Evolutionary conservation across 352 stramenopile genomes (phyloP), one percentile per base, ranked within the genome.

Genomic region (Paralagenidium karlingii): DNA sequence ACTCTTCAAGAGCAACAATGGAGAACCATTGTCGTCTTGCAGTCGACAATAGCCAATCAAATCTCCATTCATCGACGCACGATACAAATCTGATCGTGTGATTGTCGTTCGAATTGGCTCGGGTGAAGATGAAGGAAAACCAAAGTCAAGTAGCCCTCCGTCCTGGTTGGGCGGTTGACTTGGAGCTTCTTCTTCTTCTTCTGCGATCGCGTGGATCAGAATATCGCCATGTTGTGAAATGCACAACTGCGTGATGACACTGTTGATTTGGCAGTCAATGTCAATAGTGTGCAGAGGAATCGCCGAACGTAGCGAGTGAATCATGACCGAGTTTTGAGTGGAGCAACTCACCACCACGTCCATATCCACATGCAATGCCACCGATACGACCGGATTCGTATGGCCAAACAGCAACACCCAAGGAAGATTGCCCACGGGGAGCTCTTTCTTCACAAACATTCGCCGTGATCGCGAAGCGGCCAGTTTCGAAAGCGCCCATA

Each of bases 391-490:
- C 20, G 76, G 76, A 32, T 56, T 80, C 15, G 66, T 83, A 48
- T 91, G 77, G 11, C 77, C 77, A 19, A 74, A 71, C 16, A 91
- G 45, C 18, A 88, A 40, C 41, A 87, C 74, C 77, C 77, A 91
- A 8, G 77, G 77, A 13, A 91, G 47, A 7, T 67, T 68, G 24
- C 77, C 77, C 2, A 91, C 71, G 3, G 75, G 74, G 5, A 85
- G 50, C 43, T 91, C 77, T 41, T 86, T 87, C 49, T 91, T 91
- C 8, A 81, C 51, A 47, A 90, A 90, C 46, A 90, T 71, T 12
- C 76, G 73, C n/a, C 73, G 73, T 10, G 76, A 84, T 24, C 76
- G 58, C 25, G 73, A 83, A 3, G 76, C 76, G 0, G 76, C 75
- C 16, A 83, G 53, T 40, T 90, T 90, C 1, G 76, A 90, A 21